A percentile compares a stretch with the other conserved stretches of the same genome.
Conservation (phyloP, 352 stramenopile genomes). For the Pythium aphanidermatum region DNA sequence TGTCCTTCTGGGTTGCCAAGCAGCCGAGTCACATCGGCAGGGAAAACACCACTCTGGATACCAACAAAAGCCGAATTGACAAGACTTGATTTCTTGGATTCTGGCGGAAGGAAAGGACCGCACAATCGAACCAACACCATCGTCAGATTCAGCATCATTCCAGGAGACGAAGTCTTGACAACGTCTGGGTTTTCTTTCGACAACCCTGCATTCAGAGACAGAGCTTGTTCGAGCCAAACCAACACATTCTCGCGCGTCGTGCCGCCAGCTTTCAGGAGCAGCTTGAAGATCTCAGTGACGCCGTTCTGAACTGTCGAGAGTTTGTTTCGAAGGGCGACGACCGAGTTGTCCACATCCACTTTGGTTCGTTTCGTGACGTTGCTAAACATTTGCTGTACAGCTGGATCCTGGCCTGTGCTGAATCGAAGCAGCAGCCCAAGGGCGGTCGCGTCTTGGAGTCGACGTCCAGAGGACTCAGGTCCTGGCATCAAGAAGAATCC, state of each 20-base stretch:
- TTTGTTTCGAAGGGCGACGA: constrained; percentile 56
- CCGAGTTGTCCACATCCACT: constrained; percentile 69
- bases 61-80: constrained; percentile 59
- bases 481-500: constrained; percentile 64
- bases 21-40: constrained; percentile 55
- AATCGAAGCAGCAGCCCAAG: constrained; percentile 71
- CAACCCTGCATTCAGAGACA: constrained; percentile 66
- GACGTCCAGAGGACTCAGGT: constrained; percentile 48
- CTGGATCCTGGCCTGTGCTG: constrained; percentile 61
- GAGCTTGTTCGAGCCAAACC: constrained; percentile 66
- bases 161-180: constrained; percentile 55
- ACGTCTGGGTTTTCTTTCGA: constrained; percentile 76
- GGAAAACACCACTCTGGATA: constrained; percentile 51
- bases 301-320: constrained; percentile 61
- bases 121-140: constrained; percentile 74
- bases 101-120: constrained; percentile 72
- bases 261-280: constrained; percentile 58
- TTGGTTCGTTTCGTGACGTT: constrained; percentile 84
- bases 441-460: constrained; percentile 74
- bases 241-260: constrained; percentile 53
- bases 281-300: constrained; percentile 56
- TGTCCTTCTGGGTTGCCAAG: constrained; percentile 29
- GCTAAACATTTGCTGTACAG: constrained; percentile 73
- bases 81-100: constrained; percentile 67
- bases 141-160: constrained; percentile 77